phyloP scores from a whole-genome alignment of 208 protist species.

The Porcisia hertigi region DNA sequence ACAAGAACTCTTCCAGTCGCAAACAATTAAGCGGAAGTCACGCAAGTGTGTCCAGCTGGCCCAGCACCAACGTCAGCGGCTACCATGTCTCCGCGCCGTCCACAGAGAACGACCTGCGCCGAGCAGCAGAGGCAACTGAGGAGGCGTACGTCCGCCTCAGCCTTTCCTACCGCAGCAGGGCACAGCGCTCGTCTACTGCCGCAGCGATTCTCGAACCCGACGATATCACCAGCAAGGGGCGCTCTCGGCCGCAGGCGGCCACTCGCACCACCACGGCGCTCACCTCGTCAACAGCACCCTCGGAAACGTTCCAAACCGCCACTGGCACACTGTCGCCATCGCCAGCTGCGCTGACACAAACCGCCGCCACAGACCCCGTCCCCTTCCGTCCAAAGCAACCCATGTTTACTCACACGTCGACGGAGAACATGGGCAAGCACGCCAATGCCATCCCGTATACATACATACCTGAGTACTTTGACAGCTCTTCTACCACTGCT shows the following conservation, averaged over 20 bases:
- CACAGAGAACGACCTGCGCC: conserved; percentile 20
- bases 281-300: neutral
- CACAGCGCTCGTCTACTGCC: conserved; percentile 20
- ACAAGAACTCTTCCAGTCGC: conserved; percentile 12
- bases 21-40: neutral
- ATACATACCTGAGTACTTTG: conserved; percentile 33
- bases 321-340: neutral
- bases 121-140: conserved; percentile 18
- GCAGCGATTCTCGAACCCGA: conserved; percentile 13
- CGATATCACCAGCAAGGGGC: neutral
- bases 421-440: conserved; percentile 23
- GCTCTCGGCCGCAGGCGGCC: neutral
- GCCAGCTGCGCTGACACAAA: neutral
- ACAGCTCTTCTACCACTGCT: neutral
- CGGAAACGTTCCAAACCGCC: neutral
- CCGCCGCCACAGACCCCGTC: neutral
- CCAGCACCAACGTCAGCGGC: neutral
- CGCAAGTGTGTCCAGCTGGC: neutral
- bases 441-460: conserved; percentile 24
- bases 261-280: neutral
- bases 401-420: conserved; percentile 26
- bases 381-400: conserved; percentile 22
- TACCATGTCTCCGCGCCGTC: neutral
- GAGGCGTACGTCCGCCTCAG: conserved; percentile 32
- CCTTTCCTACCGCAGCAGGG: conserved; percentile 26